Evolutionary conservation across 2,329 filamentous ascomycete genomes (phyloP).

Genomic region (Scortechinia acanthostroma): DNA sequence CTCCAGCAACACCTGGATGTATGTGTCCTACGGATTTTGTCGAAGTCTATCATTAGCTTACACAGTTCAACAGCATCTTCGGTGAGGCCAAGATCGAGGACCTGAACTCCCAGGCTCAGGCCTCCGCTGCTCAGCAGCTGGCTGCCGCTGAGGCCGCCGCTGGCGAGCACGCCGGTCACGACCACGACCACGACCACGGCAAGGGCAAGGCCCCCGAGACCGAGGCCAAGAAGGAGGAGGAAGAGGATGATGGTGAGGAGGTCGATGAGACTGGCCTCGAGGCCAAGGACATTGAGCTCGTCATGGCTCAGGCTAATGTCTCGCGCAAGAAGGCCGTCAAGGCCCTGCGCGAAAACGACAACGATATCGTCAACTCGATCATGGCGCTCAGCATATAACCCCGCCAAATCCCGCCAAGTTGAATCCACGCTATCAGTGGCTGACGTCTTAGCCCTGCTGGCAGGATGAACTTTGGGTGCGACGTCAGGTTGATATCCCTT

Average conservation of each 20-base stretch:
- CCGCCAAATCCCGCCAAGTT: slow-evolving; percentile 7
- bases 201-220: slow-evolving; percentile 51
- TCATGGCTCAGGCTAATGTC: slow-evolving; percentile 95
- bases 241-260: slow-evolving; percentile 91
- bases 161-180: slow-evolving; percentile 48
- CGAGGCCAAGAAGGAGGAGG: slow-evolving; percentile 63
- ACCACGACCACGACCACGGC: slow-evolving; percentile 61
- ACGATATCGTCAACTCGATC: slow-evolving; percentile 99
- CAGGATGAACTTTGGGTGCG: slow-evolving; percentile 17
- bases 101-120: slow-evolving; percentile 95
- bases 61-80: slow-evolving; percentile 72
- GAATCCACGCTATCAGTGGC: slow-evolving; percentile 11
- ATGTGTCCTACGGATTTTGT: slow-evolving; percentile 39
- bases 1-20: slow-evolving; percentile 99
- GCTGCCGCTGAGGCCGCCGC: slow-evolving; percentile 62
- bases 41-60: slow-evolving; percentile 7
- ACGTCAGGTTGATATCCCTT: slow-evolving; percentile 15
- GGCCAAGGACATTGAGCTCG: slow-evolving; percentile 98
- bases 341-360: slow-evolving; percentile 97
- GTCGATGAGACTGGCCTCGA: slow-evolving; percentile 90
- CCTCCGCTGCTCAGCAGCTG: slow-evolving; percentile 90
- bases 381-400: slow-evolving; percentile 88
- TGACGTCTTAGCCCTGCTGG: slow-evolving; percentile 13
- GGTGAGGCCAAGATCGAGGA: slow-evolving; percentile 99
- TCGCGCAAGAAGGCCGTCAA: slow-evolving; percentile 98